Evolutionary conservation across 306 rosid species (phyloP), one percentile per base, ranked within the genome.

Genomic region (Senna tora): DNA sequence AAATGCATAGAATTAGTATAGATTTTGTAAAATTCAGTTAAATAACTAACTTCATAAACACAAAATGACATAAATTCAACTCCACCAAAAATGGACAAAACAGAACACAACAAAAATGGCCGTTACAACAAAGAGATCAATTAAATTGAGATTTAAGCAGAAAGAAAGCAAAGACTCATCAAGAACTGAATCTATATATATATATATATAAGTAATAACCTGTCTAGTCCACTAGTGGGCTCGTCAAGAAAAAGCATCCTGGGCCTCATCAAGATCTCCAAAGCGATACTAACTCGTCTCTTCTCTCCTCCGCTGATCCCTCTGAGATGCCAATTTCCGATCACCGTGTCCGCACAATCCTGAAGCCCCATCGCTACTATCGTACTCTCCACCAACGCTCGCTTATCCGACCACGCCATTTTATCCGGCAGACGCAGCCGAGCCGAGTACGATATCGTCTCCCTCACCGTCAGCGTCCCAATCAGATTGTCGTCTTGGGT

Each of bases 221-320:
- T 95, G 80, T 95, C 99, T 14, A 95, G 96, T 0, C 99, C 99
- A 58, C 99, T 95, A 10, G 99, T 94, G 36, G 99, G 99, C 39
- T 95, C 99, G 80, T 95, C 99, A 45, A 95, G 97, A 65, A 95
- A 95, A 36, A 95, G 95, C 74, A 95, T 25, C 53, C 99, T 78
- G 12, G 99, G 99, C 54, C 97, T 86, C 87, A 85, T 95, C 71
- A 95, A 82, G 71, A 91, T 91, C 78, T 95, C 99, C 77, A 95
- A 77, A 13, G 92, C 99, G 76, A 95, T 95, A 82, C 99, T 95
- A 72, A 95, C 97, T 55, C 99, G 78, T 84, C 99, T 81, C 82
- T 86, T 95, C 75, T 91, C 99, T 9, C 99, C 99, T 1, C 99
- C 99, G 80, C 99, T 95, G 56, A 95, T 89, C 49, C 99, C 99